These are phyloP conservation scores for Eucalyptus lansdowneana DNA, from an alignment of 345 rosid genomes.

Conservation along the genomic window DNA sequence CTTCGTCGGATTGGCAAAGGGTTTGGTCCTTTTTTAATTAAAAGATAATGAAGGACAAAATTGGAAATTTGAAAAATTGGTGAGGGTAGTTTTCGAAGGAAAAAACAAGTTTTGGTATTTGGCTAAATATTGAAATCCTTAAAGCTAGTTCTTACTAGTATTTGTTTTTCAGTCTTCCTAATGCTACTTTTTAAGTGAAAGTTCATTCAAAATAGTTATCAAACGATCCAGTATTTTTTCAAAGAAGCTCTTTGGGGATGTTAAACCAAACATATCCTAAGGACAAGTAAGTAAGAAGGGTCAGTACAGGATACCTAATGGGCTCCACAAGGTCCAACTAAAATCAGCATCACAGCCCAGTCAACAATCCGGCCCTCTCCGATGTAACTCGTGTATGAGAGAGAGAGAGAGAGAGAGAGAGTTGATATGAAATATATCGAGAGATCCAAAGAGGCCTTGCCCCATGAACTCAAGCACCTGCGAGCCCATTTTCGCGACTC, in stretches of 20 bases:
- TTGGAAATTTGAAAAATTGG: accelerated
- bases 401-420: not conserved
- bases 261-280: accelerated
- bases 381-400: not conserved
- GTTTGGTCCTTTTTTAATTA: too few species aligned
- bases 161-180: accelerated
- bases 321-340: not conserved
- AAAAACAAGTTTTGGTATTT: accelerated
- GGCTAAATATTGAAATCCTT: accelerated
- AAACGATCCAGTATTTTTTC: accelerated
- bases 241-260: accelerated
- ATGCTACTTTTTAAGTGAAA: accelerated
- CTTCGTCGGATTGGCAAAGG: accelerated
- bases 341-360: not conserved
- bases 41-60: accelerated
- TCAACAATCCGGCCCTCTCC: not conserved
- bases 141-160: accelerated
- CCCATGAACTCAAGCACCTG: not conserved
- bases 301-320: not conserved
- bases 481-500: not conserved
- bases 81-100: accelerated
- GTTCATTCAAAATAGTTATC: accelerated
- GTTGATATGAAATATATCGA: not conserved
- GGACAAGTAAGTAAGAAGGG: not conserved
- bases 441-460: not conserved